A percentile compares a stretch with the other conserved stretches of the same genome.
These are phyloP conservation scores for Ophiostoma tasmaniense DNA, from an alignment of 2,329 filamentous ascomycete genomes.

Conservation along the genomic window DNA sequence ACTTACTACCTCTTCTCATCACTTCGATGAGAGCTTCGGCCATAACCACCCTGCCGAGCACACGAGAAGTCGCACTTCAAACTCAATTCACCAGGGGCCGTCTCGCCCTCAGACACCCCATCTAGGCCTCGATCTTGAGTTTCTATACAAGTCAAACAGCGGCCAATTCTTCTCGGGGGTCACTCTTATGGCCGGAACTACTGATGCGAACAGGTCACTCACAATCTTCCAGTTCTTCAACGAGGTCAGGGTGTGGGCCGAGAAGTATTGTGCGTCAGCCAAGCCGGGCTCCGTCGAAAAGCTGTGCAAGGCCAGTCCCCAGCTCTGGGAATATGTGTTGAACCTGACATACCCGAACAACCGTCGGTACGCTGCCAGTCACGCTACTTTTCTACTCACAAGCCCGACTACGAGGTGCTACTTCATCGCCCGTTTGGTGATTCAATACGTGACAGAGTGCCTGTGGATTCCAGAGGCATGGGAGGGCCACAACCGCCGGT, in stretches of 20 bases:
- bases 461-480: conserved; percentile 30
- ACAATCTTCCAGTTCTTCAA: conserved; percentile 21
- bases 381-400: conserved; percentile 29
- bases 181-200: background rate
- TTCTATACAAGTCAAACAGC: background rate
- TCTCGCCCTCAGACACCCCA: background rate
- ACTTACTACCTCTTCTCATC: background rate
- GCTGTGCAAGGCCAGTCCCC: conserved; percentile 5
- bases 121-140: background rate
- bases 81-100: background rate
- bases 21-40: background rate
- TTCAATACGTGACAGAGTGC: conserved; percentile 30
- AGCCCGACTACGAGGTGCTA: conserved; percentile 27
- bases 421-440: conserved; percentile 32
- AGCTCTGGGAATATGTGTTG: conserved; percentile 33
- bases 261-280: conserved; percentile 6
- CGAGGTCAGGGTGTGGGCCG: conserved; percentile 19
- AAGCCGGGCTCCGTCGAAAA: background rate
- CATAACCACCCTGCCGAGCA: background rate
- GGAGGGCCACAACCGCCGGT: conserved; percentile 25
- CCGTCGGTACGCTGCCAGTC: conserved; percentile 25
- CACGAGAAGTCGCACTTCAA: background rate
- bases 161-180: background rate
- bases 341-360: conserved; percentile 25
- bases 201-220: conserved; percentile 15